phyloP scores from a whole-genome alignment of 306 rosid genomes.

The Pterocarpus santalinus region DNA sequence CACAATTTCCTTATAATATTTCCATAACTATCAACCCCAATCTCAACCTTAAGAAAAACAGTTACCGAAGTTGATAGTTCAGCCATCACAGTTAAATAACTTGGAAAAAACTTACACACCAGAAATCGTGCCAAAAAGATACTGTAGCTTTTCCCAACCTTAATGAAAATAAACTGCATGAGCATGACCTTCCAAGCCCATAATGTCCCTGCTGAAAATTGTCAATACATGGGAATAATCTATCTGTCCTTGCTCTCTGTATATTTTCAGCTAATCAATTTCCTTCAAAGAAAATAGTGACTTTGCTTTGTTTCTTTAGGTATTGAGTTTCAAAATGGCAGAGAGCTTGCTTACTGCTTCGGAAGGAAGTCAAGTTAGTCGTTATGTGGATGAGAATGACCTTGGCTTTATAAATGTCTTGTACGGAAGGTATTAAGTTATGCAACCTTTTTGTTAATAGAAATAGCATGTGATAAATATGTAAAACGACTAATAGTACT shows the following conservation, averaged over 20 bases:
- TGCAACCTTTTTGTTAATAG: slow-evolving; percentile 32
- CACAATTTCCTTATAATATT: background rate
- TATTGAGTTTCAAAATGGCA: slow-evolving; percentile 66
- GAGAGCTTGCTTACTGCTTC: slow-evolving; percentile 58
- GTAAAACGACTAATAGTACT: background rate
- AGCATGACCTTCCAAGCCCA: background rate
- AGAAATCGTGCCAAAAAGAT: slow-evolving; percentile 21
- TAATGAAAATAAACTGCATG: background rate
- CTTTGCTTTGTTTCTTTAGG: slow-evolving; percentile 60
- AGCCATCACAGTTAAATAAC: slow-evolving; percentile 6
- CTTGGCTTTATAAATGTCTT: slow-evolving; percentile 76
- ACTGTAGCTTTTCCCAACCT: background rate
- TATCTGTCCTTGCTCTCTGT: slow-evolving; percentile 10
- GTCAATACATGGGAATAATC: slow-evolving; percentile 17
- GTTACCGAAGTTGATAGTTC: background rate
- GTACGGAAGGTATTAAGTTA: slow-evolving; percentile 76
- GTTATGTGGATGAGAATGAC: slow-evolving; percentile 65
- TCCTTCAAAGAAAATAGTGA: slow-evolving; percentile 2
- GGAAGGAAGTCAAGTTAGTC: slow-evolving; percentile 56
- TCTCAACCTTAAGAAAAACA: background rate
- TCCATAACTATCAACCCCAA: slow-evolving; percentile 16
- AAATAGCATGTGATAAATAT: slow-evolving; percentile 10
- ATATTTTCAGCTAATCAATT: slow-evolving; percentile 14
- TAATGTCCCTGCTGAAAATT: background rate
- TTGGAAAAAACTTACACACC: background rate